Percentiles rank a stretch among this genome's conserved stretches.
Conservation (phyloP, 2,329 filamentous ascomycete genomes). For the Hymenoscyphus albidus region DNA sequence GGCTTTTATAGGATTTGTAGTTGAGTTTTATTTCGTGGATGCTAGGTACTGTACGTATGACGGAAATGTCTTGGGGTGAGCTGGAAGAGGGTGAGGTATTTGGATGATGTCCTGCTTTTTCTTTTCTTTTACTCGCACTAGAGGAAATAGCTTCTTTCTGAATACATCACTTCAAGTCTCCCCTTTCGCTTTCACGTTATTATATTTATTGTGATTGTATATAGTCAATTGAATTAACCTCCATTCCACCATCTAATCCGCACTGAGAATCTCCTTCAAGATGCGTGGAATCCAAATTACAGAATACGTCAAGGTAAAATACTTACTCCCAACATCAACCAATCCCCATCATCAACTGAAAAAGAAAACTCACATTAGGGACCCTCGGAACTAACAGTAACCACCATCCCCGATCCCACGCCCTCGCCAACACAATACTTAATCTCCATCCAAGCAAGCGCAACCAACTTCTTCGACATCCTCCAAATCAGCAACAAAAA, state of each 20-base stretch:
- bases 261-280: slow-evolving; percentile 28
- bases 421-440: slow-evolving; percentile 75
- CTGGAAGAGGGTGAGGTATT: too few species aligned
- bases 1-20: too few species aligned
- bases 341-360: slow-evolving; percentile 3
- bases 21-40: too few species aligned
- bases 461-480: slow-evolving; percentile 96
- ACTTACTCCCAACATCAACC: slow-evolving; percentile 19
- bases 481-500: slow-evolving; percentile 95
- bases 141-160: too few species aligned
- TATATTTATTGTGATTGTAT: background rate
- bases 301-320: slow-evolving; percentile 66
- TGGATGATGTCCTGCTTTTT: too few species aligned
- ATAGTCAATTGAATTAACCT: too few species aligned
- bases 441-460: slow-evolving; percentile 79
- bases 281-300: slow-evolving; percentile 75
- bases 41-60: too few species aligned
- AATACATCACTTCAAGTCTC: background rate
- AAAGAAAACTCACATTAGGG: slow-evolving; percentile 46
- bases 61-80: too few species aligned
- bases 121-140: too few species aligned
- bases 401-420: slow-evolving; percentile 68
- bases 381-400: slow-evolving; percentile 73
- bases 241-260: too few species aligned
- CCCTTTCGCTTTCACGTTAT: background rate